phyloP scores from a whole-genome alignment of 1,284 basidiomycete genomes.

The Pholiota adiposa region DNA sequence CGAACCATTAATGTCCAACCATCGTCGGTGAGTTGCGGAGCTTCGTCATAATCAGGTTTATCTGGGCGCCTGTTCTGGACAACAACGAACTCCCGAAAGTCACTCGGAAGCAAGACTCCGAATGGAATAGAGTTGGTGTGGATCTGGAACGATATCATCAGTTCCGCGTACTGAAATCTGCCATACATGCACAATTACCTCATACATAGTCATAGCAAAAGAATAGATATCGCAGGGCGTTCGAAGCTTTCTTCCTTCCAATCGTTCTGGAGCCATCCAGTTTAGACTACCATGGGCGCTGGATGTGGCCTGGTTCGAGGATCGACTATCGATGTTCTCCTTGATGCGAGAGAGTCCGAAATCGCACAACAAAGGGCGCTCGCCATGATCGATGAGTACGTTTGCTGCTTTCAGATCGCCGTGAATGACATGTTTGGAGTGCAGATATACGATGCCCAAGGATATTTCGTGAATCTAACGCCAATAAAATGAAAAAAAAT shows the following conservation, averaged over 20 bases:
- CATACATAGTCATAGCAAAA: constrained; percentile 32
- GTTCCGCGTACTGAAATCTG: not conserved
- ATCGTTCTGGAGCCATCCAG: constrained; percentile 29
- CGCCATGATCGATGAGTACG: constrained; percentile 33
- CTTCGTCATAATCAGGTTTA: constrained; percentile 18
- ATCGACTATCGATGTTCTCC: constrained; percentile 25
- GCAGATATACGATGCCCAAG: constrained; percentile 31
- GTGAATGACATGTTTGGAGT: constrained; percentile 30
- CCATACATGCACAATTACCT: constrained; percentile 18
- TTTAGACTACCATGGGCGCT: constrained; percentile 24
- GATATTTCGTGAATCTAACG: constrained; percentile 26
- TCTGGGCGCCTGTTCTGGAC: constrained; percentile 16
- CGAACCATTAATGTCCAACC: constrained; percentile 21
- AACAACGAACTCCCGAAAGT: constrained; percentile 13
- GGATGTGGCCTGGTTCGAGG: constrained; percentile 1
- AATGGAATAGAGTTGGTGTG: constrained; percentile 15
- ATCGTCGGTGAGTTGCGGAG: constrained; percentile 18
- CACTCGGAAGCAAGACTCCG: constrained; percentile 3
- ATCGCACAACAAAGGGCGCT: constrained; percentile 32
- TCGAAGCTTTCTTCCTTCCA: constrained; percentile 16
- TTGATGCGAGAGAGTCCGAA: constrained; percentile 34
- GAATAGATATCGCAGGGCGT: constrained; percentile 29
- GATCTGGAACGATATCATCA: not conserved
- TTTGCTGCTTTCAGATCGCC: constrained; percentile 36
- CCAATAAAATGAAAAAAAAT: not conserved